These are phyloP conservation scores for Nannochloropsis oceanica DNA, from an alignment of 108 stramenopile species.

Conservation along the genomic window DNA sequence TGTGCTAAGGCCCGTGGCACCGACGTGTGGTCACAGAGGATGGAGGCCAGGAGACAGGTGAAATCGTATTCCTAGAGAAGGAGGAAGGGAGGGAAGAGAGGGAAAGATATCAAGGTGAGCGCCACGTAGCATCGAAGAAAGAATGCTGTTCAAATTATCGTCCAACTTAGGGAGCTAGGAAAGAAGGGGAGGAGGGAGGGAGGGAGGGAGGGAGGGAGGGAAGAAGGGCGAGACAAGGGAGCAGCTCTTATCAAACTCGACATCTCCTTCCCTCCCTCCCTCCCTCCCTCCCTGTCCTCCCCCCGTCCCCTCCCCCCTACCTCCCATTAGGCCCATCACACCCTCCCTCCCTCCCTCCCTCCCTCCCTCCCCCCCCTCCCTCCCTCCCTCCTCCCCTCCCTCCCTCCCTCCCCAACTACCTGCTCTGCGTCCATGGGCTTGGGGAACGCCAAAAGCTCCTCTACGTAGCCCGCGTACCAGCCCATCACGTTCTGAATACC, in stretches of 20 bases:
- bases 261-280: not conserved
- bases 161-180: no score
- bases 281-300: no score
- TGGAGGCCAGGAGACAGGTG: not conserved
- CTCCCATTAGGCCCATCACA: no score
- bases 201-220: not conserved
- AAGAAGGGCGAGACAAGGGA: not conserved
- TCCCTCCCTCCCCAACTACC: not conserved
- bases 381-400: not conserved
- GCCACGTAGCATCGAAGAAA: no score
- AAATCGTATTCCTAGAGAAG: not conserved
- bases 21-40: not conserved
- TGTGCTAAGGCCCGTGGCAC: not conserved
- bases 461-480: slow-evolving; percentile 53
- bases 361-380: not conserved
- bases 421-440: slow-evolving; percentile 40
- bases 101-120: not conserved
- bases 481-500: slow-evolving; percentile 53
- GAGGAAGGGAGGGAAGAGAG: not conserved
- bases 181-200: no score
- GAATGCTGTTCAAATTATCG: no score
- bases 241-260: no score
- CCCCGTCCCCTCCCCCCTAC: no score
- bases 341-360: no score
- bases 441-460: slow-evolving; percentile 46